Percentiles rank a stretch among this genome's conserved stretches.
Evolutionary conservation across 768 basidiomycete genomes (phyloP).

Genomic region (Melanogaster broomeanus): DNA sequence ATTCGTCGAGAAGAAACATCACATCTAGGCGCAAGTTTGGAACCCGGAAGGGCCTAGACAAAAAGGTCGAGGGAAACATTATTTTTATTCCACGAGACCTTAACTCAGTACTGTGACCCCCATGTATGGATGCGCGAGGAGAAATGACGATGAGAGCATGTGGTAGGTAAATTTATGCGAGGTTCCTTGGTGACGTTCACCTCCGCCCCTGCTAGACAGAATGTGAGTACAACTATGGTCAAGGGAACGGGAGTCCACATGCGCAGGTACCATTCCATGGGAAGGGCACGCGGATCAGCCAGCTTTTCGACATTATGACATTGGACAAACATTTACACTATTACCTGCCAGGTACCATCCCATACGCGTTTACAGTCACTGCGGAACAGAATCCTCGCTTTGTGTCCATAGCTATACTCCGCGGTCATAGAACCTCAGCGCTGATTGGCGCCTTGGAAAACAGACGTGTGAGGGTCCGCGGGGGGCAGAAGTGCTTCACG

Average conservation of each 20-base stretch:
- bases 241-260: slow-evolving; percentile 5
- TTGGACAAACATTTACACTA: slow-evolving; percentile 3
- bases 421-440: slow-evolving; percentile 1
- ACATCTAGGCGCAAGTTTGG: not conserved
- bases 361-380: too few relatives aligned
- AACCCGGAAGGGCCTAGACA: not conserved
- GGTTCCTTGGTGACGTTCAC: not conserved
- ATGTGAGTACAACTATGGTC: slow-evolving; percentile 1
- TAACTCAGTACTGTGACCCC: not conserved
- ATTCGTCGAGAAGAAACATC: not conserved
- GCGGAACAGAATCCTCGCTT: too few relatives aligned
- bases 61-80: not conserved
- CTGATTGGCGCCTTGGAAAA: slow-evolving; percentile 3
- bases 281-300: not conserved
- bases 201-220: not conserved
- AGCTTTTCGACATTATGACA: not conserved
- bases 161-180: not conserved
- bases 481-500: slow-evolving; percentile 4
- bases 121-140: not conserved
- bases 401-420: too few relatives aligned
- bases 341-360: slow-evolving; percentile 4
- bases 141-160: slow-evolving; percentile 10
- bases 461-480: slow-evolving; percentile 1
- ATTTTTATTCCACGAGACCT: not conserved
- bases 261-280: slow-evolving; percentile 8